Percentiles rank a stretch among this genome's conserved stretches.
Evolutionary conservation across 495 filamentous ascomycete species (phyloP).

Genomic region (Haplographium delicatum): DNA sequence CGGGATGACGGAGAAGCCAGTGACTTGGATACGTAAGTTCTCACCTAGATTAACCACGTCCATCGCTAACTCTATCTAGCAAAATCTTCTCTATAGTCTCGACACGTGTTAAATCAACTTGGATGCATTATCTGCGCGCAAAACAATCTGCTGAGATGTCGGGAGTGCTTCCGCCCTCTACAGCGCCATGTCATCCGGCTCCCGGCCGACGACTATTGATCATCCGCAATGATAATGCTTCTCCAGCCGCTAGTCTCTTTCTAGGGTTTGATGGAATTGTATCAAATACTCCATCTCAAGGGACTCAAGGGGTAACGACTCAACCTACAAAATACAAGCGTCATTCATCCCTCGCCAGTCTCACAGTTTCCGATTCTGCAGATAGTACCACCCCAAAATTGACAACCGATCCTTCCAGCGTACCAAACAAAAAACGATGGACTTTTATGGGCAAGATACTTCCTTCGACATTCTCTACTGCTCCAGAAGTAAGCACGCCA

Average conservation of each 20-base stretch:
- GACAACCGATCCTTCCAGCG: slow-evolving; percentile 7
- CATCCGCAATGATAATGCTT: slow-evolving; percentile 68
- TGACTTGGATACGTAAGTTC: slow-evolving; percentile 57
- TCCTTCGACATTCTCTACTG: slow-evolving; percentile 39
- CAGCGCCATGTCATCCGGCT: slow-evolving; percentile 78
- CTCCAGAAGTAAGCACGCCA: slow-evolving; percentile 25
- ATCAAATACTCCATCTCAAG: slow-evolving; percentile 24
- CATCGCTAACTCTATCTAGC: slow-evolving; percentile 17
- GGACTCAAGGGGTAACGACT: slow-evolving; percentile 25
- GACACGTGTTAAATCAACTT: slow-evolving; percentile 64
- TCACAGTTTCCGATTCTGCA: slow-evolving; percentile 6
- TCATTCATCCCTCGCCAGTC: slow-evolving; percentile 28
- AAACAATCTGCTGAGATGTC: slow-evolving; percentile 56
- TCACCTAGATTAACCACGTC: neutral
- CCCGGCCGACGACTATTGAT: slow-evolving; percentile 91
- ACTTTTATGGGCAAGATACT: slow-evolving; percentile 64
- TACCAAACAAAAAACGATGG: slow-evolving; percentile 58
- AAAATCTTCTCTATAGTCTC: slow-evolving; percentile 67
- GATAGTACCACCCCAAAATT: slow-evolving; percentile 12
- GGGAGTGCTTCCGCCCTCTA: slow-evolving; percentile 57
- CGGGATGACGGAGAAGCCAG: slow-evolving; percentile 66
- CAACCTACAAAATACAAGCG: slow-evolving; percentile 35
- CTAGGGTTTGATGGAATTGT: slow-evolving; percentile 62
- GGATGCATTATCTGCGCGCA: slow-evolving; percentile 74
- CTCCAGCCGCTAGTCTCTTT: slow-evolving; percentile 41